phyloP scores from a whole-genome alignment of 164 flowering plant genomes.

The Dillenia suffruticosa region DNA sequence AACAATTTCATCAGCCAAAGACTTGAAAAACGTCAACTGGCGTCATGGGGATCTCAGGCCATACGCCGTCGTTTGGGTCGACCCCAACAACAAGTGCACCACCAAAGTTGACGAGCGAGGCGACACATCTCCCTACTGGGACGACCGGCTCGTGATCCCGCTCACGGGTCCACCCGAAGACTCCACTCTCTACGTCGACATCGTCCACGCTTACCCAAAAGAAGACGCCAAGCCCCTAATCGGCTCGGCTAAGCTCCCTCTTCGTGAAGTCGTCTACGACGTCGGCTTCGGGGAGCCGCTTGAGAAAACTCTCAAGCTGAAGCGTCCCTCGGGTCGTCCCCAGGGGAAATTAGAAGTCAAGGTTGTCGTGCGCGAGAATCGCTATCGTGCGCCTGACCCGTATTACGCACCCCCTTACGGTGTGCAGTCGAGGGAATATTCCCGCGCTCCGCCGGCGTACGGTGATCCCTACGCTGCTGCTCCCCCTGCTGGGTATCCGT shows the following conservation, averaged over 20 bases:
- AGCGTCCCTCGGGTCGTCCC: conserved; percentile 89
- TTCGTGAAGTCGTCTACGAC: conserved; percentile 50
- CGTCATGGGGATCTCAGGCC: conserved; percentile 63
- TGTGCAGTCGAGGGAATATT: conserved; percentile 24
- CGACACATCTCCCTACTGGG: conserved; percentile 61
- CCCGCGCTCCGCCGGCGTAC: conserved; percentile 15
- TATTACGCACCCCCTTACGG: conserved; percentile 39
- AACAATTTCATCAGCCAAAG: conserved; percentile 54
- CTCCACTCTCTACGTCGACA: conserved; percentile 42
- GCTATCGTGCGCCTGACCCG: conserved; percentile 35
- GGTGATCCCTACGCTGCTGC: conserved; percentile 7
- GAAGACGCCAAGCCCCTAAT: conserved; percentile 58
- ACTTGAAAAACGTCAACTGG: conserved; percentile 89
- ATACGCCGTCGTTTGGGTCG: conserved; percentile 80
- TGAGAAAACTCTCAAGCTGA: conserved; percentile 32
- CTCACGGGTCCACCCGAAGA: conserved; percentile 38
- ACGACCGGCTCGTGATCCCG: conserved; percentile 52
- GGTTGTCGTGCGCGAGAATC: conserved; percentile 32
- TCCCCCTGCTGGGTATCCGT: conserved; percentile 7
- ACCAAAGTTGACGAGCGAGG: conserved; percentile 51
- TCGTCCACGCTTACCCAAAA: conserved; percentile 46
- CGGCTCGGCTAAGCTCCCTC: conserved; percentile 47
- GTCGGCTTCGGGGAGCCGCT: conserved; percentile 32
- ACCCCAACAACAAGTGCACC: conserved; percentile 49
- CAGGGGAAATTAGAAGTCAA: conserved; percentile 62